Base-by-base conservation (phyloP, 2,329 filamentous ascomycete genomes). In the Coleophoma cylindrospora region DNA sequence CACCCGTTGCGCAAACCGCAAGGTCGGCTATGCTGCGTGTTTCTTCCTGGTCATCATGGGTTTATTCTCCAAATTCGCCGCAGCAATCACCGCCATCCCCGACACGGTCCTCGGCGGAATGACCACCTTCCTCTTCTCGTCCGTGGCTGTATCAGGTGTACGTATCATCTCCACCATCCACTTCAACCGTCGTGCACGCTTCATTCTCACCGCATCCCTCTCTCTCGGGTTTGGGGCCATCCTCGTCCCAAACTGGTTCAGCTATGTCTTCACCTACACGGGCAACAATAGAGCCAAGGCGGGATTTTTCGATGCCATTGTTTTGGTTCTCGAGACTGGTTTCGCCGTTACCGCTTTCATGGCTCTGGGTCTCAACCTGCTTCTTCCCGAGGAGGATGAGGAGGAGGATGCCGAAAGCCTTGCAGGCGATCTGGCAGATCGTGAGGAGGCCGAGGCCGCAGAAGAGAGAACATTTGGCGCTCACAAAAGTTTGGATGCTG, bases 61-160 rank as follows among this genome's bases (percentile, higher is more conserved):
- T 14, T 72, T 94, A 53, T 90, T 92, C 59, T 81, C 87, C 57
- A 94, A 94, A 68, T 91, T 92, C 58, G 88, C 87, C 0, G 89
- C 89, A 1, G 79, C 87, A 0, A 80, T 94, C 4, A 86, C 89
- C 4, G 79, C 87, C 4, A 92, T 94, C 55, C 89, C 89, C 0
- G 68, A 75, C 2, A 64, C 81, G 1, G 82, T 86, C 1, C 74
- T 87, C 2, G 84, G 83, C 36, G 84, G 83, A 44, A 87, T 87
- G 84, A 86, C 89, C 0, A 90, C 87, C 0, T 94, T 94, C 67
- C 76, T 94, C 19, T 94, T 91, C 70, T 78, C 77, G 52, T 80
- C 86, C 4, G 89, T 94, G 6, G 83, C 87, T 2, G 84, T 90
- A 1, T 87, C 84, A 0, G 89, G 89, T 58, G 81, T 94, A 53